A percentile compares a stretch with the other conserved stretches of the same genome.
phyloP scores from a whole-genome alignment of 371 early-diverging fungal species.

The Mucor piriformis region DNA sequence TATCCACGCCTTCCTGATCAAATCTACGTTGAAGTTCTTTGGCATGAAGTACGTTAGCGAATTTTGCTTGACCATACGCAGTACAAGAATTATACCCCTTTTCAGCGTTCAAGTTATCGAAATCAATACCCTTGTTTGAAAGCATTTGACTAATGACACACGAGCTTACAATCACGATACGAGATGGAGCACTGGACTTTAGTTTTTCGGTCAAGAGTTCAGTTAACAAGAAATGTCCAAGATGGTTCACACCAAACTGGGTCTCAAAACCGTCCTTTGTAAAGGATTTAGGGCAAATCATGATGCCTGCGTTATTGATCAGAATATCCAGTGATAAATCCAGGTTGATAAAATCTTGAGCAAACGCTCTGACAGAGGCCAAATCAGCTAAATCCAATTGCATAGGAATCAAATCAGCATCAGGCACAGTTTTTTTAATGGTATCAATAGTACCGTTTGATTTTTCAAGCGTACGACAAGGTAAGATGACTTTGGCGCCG shows the following conservation, averaged over 20 bases:
- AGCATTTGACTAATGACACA: constrained; percentile 29
- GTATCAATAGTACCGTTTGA: constrained; percentile 44
- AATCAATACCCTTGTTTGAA: constrained; percentile 17
- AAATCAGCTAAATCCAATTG: constrained; percentile 60
- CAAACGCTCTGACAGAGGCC: constrained; percentile 47
- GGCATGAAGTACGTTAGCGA: constrained; percentile 55
- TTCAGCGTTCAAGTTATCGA: constrained; percentile 44
- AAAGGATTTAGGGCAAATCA: constrained; percentile 55
- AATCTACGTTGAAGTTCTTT: constrained; percentile 53
- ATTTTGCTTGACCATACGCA: constrained; percentile 22
- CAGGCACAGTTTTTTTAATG: constrained; percentile 46
- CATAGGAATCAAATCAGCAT: constrained; percentile 46
- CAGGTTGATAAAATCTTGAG: constrained; percentile 48
- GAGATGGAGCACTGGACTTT: constrained; percentile 46
- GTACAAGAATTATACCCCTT: constrained; percentile 7
- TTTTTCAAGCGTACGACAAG: constrained; percentile 49
- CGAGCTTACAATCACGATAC: constrained; percentile 60
- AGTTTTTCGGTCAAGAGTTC: constrained; percentile 59
- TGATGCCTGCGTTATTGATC: constrained; percentile 65
- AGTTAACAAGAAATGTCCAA: constrained; percentile 74
- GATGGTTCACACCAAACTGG: constrained; percentile 59
- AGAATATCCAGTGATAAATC: constrained; percentile 49
- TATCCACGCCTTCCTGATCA: constrained; percentile 2
- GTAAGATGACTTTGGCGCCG: constrained; percentile 38
- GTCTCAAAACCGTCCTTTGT: constrained; percentile 61